Base-by-base conservation (phyloP, 1,284 basidiomycete species). In the Moesziomyces sp. region DNA sequence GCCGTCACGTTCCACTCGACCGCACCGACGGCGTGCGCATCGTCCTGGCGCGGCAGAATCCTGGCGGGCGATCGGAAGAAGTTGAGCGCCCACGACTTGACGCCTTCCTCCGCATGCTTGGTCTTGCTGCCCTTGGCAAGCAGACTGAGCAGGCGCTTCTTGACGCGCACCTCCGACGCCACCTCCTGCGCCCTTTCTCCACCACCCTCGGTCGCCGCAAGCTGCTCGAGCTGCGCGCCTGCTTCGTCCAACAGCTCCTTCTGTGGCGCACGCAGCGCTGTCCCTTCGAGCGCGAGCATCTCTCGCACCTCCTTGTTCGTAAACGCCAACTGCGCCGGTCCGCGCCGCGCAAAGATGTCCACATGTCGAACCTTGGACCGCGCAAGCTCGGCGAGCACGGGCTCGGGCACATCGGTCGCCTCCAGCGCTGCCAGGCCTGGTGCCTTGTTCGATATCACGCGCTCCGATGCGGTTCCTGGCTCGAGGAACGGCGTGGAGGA, bases 281-380 rank as follows among this genome's bases (percentile, higher is more conserved):
- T 89, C 45, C 90, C 89, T 1, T 90, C 87, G 16, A 98, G 88
- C 48, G 88, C 89, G 74, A 94, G 89, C 88, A 98, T 89, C 86
- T 99, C 96, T 26, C 96, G 87, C 3, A 97, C 87, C 85, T 99
- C 97, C 85, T 98, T 98, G 50, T 92, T 91, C 1, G 94, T 96
- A 82, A 96, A 97, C 0, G 94, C 92, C 0, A 93, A 91, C 83
- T 98, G 92, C 3, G 91, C 88, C 0, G 93, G 93, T 0, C 95
- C 96, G 16, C 96, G 88, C 43, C 97, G 87, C 0, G 91, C 96
- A 30, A 96, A 87, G 48, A 97, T 91, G 16, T 91, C 90, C 28
- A 99, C 91, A 54, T 92, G 90, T 71, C 88, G 86, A 23, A 99
- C 89, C 30, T 74, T 71, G 11, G 91, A 92, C 5, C 86, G 85